Evolutionary conservation across 75 land plant genomes (phyloP).

Genomic region (Picea sitchensis): DNA sequence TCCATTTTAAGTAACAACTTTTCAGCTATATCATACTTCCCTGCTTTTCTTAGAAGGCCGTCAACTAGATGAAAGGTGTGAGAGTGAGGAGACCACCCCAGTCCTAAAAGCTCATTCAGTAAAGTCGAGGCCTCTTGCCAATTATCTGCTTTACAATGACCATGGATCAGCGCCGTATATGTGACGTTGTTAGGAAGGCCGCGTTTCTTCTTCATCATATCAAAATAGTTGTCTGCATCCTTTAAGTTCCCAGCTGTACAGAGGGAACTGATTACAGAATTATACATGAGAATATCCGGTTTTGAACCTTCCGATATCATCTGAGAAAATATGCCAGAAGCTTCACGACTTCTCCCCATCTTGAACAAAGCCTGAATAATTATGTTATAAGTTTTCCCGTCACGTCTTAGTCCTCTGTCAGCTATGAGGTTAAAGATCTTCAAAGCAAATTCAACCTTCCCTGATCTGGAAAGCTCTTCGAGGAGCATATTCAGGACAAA

Average conservation of each 20-base stretch:
- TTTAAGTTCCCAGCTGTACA: slow-evolving; percentile 14
- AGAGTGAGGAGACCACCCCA: slow-evolving; percentile 16
- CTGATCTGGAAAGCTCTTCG: slow-evolving; percentile 4
- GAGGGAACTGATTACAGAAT: slow-evolving; percentile 11
- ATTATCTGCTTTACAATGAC: slow-evolving; percentile 7
- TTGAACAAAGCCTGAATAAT: slow-evolving; percentile 13
- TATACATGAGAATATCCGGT: slow-evolving; percentile 16
- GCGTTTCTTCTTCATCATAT: slow-evolving; percentile 15
- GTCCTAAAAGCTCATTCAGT: slow-evolving; percentile 17
- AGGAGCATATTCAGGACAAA: slow-evolving; percentile 13
- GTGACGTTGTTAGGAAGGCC: slow-evolving; percentile 17
- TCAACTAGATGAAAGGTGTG: slow-evolving; percentile 14
- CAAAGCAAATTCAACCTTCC: slow-evolving; percentile 22
- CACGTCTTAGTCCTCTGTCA: slow-evolving; percentile 5
- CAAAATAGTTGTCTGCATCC: slow-evolving; percentile 16
- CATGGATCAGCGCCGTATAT: slow-evolving; percentile 23
- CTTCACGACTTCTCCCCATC: slow-evolving; percentile 7
- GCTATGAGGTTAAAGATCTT: slow-evolving; percentile 8
- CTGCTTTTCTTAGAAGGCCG: slow-evolving; percentile 11
- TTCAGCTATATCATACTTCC: slow-evolving; percentile 9
- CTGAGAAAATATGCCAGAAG: slow-evolving; percentile 9
- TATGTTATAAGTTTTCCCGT: slow-evolving; percentile 8
- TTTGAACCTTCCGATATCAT: slow-evolving; percentile 9
- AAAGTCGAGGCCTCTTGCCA: slow-evolving; percentile 14
- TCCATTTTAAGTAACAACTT: slow-evolving; percentile 24